Conservation (phyloP, 2,329 filamentous ascomycete species). For the Hymenotorrendiella dingleyae region DNA sequence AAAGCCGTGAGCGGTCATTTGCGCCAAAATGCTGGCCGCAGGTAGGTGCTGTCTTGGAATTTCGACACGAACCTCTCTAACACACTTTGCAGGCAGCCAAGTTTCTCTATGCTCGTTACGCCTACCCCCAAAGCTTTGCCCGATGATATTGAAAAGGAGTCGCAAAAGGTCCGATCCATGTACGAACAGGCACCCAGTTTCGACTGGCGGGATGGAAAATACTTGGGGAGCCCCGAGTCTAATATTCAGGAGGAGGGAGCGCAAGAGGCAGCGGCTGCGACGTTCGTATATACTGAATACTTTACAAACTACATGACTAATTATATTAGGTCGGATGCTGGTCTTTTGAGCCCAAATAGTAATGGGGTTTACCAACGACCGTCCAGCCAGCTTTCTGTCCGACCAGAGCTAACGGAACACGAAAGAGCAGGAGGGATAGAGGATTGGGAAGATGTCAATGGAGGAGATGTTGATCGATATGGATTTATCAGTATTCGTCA, state of each 20-base stretch:
- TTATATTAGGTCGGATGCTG: constrained; percentile 13
- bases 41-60: constrained; percentile 13
- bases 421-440: constrained; percentile 55
- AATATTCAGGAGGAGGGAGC: background rate
- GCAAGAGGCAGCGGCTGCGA: constrained; percentile 2
- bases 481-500: constrained; percentile 54
- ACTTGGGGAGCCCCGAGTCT: too few relatives aligned
- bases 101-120: constrained; percentile 25
- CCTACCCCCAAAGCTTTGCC: constrained; percentile 23
- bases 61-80: constrained; percentile 9
- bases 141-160: constrained; percentile 29
- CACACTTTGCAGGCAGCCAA: constrained; percentile 22
- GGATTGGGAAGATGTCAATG: constrained; percentile 61
- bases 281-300: constrained; percentile 5
- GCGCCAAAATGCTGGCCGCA: constrained; percentile 19
- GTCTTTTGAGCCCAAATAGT: constrained; percentile 14
- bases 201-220: constrained; percentile 25
- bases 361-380: constrained; percentile 14
- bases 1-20: constrained; percentile 25
- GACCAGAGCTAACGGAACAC: constrained; percentile 30
- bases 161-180: constrained; percentile 32
- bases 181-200: constrained; percentile 26
- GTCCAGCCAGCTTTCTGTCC: constrained; percentile 20
- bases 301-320: constrained; percentile 12
- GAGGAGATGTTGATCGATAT: constrained; percentile 58